Evolutionary conservation across 1,139 yeast species (phyloP).

Genomic region (Schwanniomyces etchellsii): DNA sequence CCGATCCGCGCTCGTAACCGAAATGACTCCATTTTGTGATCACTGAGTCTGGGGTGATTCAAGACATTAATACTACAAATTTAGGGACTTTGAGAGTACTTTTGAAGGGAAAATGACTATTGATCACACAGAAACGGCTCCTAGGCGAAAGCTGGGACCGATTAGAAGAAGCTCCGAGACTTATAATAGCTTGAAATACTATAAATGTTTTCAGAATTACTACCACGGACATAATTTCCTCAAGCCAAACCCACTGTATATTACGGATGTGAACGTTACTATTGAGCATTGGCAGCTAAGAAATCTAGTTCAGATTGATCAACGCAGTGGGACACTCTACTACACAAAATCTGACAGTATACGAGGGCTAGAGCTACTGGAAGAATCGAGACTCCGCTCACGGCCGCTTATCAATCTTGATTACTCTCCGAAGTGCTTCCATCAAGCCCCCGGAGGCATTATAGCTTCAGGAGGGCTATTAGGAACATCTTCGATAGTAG

Average conservation of each 20-base stretch:
- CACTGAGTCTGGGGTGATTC: constrained; percentile 1
- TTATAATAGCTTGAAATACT: constrained; percentile 13
- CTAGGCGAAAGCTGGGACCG: background rate
- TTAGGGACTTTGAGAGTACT: background rate
- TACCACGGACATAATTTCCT: constrained; percentile 37
- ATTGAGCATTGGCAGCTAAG: constrained; percentile 84
- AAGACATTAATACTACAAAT: background rate
- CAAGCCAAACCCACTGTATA: constrained; percentile 32
- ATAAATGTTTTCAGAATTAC: constrained; percentile 41
- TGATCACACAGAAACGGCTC: background rate
- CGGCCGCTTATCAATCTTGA: constrained; percentile 38
- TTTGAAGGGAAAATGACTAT: background rate
- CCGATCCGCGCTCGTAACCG: too few species aligned
- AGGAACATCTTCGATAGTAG: constrained; percentile 22
- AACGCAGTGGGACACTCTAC: constrained; percentile 21
- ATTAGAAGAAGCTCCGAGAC: background rate
- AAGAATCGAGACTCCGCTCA: background rate
- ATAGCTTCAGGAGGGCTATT: constrained; percentile 71
- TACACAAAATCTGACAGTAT: constrained; percentile 30
- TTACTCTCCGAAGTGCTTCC: constrained; percentile 65
- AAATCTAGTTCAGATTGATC: constrained; percentile 56
- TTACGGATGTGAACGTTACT: constrained; percentile 23
- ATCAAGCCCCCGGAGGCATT: constrained; percentile 46
- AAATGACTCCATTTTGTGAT: background rate
- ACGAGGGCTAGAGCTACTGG: constrained; percentile 11